Evolutionary conservation across 495 filamentous ascomycete species (phyloP).

Genomic region (Parmelia sp.): DNA sequence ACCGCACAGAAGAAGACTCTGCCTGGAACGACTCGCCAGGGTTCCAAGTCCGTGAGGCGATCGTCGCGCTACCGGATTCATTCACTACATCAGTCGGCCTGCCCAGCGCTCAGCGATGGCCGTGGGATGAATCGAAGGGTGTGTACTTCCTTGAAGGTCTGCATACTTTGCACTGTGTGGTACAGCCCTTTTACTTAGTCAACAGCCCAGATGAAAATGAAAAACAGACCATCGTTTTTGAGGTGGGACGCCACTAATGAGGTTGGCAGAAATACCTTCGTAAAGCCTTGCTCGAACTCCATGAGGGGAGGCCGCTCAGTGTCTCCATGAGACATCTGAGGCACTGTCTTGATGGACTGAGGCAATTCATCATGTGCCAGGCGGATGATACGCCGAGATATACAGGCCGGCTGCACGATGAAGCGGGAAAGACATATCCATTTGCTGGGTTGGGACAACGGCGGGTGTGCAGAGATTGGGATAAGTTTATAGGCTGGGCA

Average conservation of each 20-base stretch:
- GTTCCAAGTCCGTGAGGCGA: constrained; percentile 8
- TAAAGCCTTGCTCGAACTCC: not conserved
- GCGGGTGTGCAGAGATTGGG: constrained; percentile 9
- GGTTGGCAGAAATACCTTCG: constrained; percentile 8
- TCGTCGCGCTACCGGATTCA: constrained; percentile 26
- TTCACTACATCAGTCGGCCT: constrained; percentile 23
- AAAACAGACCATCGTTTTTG: too few species aligned
- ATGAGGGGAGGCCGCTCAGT: not conserved
- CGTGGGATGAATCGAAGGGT: constrained; percentile 20
- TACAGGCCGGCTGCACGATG: constrained; percentile 13
- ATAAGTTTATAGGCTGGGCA: not conserved
- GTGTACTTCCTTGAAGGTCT: constrained; percentile 15
- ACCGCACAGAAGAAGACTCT: not conserved
- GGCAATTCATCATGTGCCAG: constrained; percentile 20
- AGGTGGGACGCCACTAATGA: too few species aligned
- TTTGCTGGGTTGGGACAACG: not conserved
- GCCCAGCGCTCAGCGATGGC: constrained; percentile 17
- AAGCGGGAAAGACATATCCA: constrained; percentile 3
- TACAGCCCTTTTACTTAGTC: not conserved
- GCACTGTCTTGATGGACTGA: constrained; percentile 19
- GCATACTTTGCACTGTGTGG: constrained; percentile 17
- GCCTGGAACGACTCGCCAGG: constrained; percentile 2
- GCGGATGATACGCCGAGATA: constrained; percentile 25
- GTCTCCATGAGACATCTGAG: not conserved
- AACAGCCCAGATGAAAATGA: too few species aligned